Evolutionary conservation across 108 stramenopile species (phyloP), one percentile per base, ranked within the genome.

Genomic region (Chaetoceros muelleri): DNA sequence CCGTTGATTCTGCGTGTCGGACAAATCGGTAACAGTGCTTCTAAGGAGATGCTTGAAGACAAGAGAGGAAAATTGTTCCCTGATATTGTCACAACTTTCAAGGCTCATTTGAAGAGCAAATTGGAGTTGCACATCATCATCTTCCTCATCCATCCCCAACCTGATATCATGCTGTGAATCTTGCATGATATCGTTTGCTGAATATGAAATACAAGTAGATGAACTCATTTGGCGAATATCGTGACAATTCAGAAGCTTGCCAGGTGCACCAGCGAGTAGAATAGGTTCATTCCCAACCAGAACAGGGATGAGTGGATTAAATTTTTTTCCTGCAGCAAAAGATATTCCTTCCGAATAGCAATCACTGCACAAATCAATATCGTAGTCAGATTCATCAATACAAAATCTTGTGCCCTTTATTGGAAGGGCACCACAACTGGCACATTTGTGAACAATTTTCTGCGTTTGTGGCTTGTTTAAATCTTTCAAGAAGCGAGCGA

Each of bases 361-460:
- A 24, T 71, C 40, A 30, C 75, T 5, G 19, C 2, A 7, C 10
- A 20, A 18, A 30, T 79, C 72, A 23, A 81, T 74, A 54, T 82
- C 87, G 30, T 74, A 51, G 20, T 73, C 75, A 27, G 62, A 80
- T 62, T 68, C 80, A 53, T 67, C 55, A 24, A 85, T 45, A 24
- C 78, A 75, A 45, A 73, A 90, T 5, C 84, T 56, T 19, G 60
- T 56, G 19, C 65, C 70, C 48, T 61, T 78, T 40, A 90, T 83
- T 1, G 89, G 89, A 44, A 74, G 80, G 0, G 61, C 28, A 8
- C 61, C 51, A 64, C 89, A 90, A 34, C 79, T 69, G 66, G 86
- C 89, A 34, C 89, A 90, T 61, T 80, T 71, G 59, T 85, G 83
- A 0, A 75, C 62, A 21, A 69, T 57, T 7, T 58, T 34, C 23